These are phyloP conservation scores for Paramecium bursaria DNA, from an alignment of 73 alveolate species.

Conservation along the genomic window DNA sequence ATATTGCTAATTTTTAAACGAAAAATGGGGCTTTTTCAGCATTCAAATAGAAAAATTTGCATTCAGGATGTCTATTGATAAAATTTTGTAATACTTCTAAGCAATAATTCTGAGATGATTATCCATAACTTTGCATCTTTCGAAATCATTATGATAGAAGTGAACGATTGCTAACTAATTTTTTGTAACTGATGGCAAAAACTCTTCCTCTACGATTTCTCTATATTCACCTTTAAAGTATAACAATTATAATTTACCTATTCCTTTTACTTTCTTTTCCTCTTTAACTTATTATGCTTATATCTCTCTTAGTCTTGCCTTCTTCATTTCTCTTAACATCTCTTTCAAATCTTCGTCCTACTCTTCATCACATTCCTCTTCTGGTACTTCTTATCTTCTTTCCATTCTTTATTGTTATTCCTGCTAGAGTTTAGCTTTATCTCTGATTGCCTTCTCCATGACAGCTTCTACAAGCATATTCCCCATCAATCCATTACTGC, in stretches of 20 bases:
- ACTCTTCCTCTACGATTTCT: slow-evolving; percentile 95
- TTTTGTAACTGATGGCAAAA: slow-evolving; percentile 88
- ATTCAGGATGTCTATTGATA: slow-evolving; percentile 82
- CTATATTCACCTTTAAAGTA: slow-evolving; percentile 96
- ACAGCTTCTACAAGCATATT: slow-evolving; percentile 74
- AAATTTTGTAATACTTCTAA: slow-evolving; percentile 8
- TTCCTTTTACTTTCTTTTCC: slow-evolving; percentile 79
- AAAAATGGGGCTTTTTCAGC: slow-evolving; percentile 98
- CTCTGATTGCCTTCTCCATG: slow-evolving; percentile 84
- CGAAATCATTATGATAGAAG: slow-evolving; percentile 97
- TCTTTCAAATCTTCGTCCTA: slow-evolving; percentile 90
- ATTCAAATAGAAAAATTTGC: slow-evolving; percentile 87
- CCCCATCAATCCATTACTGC: slow-evolving; percentile 69
- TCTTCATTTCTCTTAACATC: slow-evolving; percentile 85
- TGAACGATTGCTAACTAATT: slow-evolving; percentile 91
- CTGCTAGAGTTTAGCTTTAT: slow-evolving; percentile 68
- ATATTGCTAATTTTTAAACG: slow-evolving; percentile 84
- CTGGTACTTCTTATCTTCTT: slow-evolving; percentile 72
- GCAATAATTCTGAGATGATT: slow-evolving; percentile 91
- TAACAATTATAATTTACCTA: no score
- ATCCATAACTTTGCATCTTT: slow-evolving; percentile 97
- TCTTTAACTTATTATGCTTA: slow-evolving; percentile 79
- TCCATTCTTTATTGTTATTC: slow-evolving; percentile 51
- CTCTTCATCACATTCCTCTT: slow-evolving; percentile 89
- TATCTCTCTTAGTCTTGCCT: slow-evolving; percentile 78